Evolutionary conservation across 2,329 filamentous ascomycete species (phyloP), one percentile per base, ranked within the genome.

Genomic region (Trichoderma sp.): DNA sequence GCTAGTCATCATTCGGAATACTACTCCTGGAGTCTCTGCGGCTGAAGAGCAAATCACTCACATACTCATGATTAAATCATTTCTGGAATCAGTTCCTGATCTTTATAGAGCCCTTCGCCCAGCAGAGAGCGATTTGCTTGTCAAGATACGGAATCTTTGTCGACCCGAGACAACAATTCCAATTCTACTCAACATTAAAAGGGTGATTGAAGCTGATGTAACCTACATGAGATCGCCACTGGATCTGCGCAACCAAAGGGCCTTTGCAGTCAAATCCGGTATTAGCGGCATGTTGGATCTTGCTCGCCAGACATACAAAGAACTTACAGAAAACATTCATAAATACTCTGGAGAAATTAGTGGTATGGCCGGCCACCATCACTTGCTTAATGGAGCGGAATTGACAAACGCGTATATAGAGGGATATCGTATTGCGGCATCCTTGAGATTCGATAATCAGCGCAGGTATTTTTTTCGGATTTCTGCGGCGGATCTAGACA

Each of bases 201-300:
- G 83, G 15, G 87, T 87, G 0, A 89, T 99, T 72, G 95, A 98
- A 70, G 86, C 91, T 9, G 92, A 97, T 75, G 92, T 93, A 0
- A 86, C 84, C 0, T 96, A 91, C 72, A 90, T 92, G 68, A 92
- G 86, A 56, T 88, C 90, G 25, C 90, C 95, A 0, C 83, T 98
- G 5, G 94, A 97, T 70, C 83, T 97, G 67, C 87, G 94, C 15
- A 97, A 97, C 70, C 94, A 98, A 76, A 85, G 94, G 70, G 92
- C 91, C 0, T 97, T 96, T 80, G 94, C 94, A 25, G 90, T 98
- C 35, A 95, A 91, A 80, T 88, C 92, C 54, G 92, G 92, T 0
- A 88, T 95, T 50, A 93, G 92, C 72, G 92, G 92, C 2, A 86
- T 97, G 67, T 86, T 98, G 4, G 94, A 97, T 78, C 91, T 97